phyloP scores from a whole-genome alignment of 1,139 yeast species.

The Geotrichum cucujoidarum region DNA sequence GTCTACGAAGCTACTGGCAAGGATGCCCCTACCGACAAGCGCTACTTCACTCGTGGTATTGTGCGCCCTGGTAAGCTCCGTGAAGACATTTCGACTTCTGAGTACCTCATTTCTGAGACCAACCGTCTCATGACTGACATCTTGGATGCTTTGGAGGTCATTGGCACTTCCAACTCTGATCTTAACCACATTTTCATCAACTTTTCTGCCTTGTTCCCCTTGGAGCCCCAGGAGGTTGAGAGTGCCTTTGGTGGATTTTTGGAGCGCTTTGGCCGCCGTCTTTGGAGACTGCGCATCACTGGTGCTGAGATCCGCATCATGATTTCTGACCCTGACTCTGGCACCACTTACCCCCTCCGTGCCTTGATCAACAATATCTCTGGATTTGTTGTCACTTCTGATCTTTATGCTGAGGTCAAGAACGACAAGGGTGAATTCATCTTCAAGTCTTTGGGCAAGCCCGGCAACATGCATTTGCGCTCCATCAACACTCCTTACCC shows the following conservation, averaged over 20 bases:
- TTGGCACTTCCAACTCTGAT: slow-evolving; percentile 95
- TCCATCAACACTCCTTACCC: slow-evolving; percentile 95
- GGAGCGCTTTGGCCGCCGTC: slow-evolving; percentile 94
- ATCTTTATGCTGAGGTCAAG: slow-evolving; percentile 89
- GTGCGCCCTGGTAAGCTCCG: slow-evolving; percentile 92
- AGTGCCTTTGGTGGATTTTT: slow-evolving; percentile 96
- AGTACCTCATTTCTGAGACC: slow-evolving; percentile 92
- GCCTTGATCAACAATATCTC: slow-evolving; percentile 94
- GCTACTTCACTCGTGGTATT: slow-evolving; percentile 95
- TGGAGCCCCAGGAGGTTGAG: slow-evolving; percentile 92
- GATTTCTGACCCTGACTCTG: slow-evolving; percentile 83
- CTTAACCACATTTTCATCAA: slow-evolving; percentile 94
- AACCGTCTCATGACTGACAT: slow-evolving; percentile 93
- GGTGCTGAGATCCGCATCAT: slow-evolving; percentile 96
- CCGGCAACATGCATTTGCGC: slow-evolving; percentile 96
- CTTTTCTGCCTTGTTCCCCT: slow-evolving; percentile 90
- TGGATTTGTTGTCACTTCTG: slow-evolving; percentile 95
- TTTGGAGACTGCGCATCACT: slow-evolving; percentile 94
- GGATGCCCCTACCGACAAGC: slow-evolving; percentile 87
- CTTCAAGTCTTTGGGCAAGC: slow-evolving; percentile 76
- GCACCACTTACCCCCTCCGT: slow-evolving; percentile 85
- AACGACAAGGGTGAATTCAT: slow-evolving; percentile 93
- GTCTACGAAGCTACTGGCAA: slow-evolving; percentile 96
- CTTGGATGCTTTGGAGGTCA: slow-evolving; percentile 87
- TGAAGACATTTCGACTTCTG: slow-evolving; percentile 88